Evolutionary conservation across 1,284 basidiomycete species (phyloP).

Genomic region (Austroboletus niveus): DNA sequence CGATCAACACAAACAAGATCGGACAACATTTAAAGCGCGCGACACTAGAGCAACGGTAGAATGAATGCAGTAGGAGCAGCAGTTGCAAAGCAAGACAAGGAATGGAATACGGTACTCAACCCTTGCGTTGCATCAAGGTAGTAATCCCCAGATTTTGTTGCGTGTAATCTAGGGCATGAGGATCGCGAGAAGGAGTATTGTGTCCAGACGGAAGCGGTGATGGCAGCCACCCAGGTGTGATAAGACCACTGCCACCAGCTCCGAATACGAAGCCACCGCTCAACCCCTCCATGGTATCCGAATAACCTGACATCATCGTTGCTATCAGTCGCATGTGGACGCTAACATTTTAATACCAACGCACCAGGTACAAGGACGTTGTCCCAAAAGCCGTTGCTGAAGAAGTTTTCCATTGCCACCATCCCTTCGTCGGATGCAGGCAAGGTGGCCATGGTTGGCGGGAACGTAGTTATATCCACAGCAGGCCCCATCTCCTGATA

Average conservation of each 20-base stretch:
- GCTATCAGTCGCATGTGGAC: conserved; percentile 9
- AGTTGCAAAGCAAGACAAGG: neutral
- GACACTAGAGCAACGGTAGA: neutral
- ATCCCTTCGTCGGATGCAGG: conserved; percentile 46
- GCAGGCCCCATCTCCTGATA: conserved; percentile 81
- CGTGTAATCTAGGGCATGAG: conserved; percentile 24
- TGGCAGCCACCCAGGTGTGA: conserved; percentile 35
- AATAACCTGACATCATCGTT: conserved; percentile 54
- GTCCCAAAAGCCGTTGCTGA: conserved; percentile 80
- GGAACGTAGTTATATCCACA: conserved; percentile 75
- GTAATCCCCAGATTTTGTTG: conserved; percentile 26
- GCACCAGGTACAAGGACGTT: conserved; percentile 77
- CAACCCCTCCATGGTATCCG: conserved; percentile 72
- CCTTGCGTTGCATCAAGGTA: conserved; percentile 29
- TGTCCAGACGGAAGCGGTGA: conserved; percentile 34
- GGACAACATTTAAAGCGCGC: conserved; percentile 6
- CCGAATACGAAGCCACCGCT: conserved; percentile 82
- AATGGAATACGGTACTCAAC: conserved; percentile 12
- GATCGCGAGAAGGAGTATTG: conserved; percentile 29
- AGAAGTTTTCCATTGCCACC: conserved; percentile 77
- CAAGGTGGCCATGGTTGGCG: conserved; percentile 70
- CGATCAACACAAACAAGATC: conserved; percentile 15
- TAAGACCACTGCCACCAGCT: conserved; percentile 63
- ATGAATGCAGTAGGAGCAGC: conserved; percentile 3
- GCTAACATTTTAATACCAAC: conserved; percentile 24